Percentiles rank a stretch among this genome's conserved stretches.
Evolutionary conservation across 164 flowering plant genomes (phyloP).

Genomic region (Nymphaea colorata): DNA sequence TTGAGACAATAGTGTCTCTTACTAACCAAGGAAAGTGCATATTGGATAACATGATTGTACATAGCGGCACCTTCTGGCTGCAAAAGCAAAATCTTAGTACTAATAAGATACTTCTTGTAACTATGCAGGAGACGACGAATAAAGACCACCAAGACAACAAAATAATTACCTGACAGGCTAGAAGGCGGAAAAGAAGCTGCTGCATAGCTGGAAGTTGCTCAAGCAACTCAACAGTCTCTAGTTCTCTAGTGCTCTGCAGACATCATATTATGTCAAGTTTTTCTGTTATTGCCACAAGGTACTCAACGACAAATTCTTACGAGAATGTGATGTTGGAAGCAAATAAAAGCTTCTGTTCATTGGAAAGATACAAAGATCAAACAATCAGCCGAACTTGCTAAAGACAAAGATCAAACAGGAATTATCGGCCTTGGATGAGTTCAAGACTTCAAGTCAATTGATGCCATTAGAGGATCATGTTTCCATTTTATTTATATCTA

Average conservation of each 20-base stretch:
- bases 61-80: conserved; percentile 48
- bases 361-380: no score
- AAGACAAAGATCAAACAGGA: no score
- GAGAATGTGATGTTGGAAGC: background rate
- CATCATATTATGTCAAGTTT: background rate
- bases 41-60: conserved; percentile 30
- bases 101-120: background rate
- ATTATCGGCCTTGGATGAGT: no score
- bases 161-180: conserved; percentile 36
- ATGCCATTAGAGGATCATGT: no score
- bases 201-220: conserved; percentile 46
- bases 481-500: no score
- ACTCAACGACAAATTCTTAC: background rate
- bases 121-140: background rate
- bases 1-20: background rate
- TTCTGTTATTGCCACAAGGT: background rate
- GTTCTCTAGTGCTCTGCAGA: conserved; percentile 20
- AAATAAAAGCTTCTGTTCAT: no score
- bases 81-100: conserved; percentile 8
- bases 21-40: conserved; percentile 40
- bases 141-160: background rate
- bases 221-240: conserved; percentile 18
- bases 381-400: no score
- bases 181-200: conserved; percentile 39
- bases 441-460: no score